Evolutionary conservation across 441 rosid genomes (phyloP).

Genomic region (Gossypium davidsonii): DNA sequence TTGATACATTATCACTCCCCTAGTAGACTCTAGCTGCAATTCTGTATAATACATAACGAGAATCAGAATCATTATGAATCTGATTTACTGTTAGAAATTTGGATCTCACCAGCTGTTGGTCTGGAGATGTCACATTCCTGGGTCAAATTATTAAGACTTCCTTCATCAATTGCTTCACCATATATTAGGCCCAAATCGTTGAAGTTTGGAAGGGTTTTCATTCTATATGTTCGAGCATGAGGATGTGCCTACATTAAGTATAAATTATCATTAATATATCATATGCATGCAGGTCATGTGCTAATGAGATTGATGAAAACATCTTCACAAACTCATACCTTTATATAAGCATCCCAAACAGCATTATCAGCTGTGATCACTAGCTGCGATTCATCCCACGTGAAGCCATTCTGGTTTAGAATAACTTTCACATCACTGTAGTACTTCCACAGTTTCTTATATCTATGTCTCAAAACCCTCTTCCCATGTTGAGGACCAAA

Average conservation of each 20-base stretch:
- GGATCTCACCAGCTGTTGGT: conserved; percentile 31
- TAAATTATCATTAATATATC: conserved; percentile 12
- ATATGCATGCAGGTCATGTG: background rate
- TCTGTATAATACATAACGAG: background rate
- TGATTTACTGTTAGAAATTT: conserved; percentile 5
- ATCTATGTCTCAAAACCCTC: conserved; percentile 71
- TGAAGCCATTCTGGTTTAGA: conserved; percentile 54
- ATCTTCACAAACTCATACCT: conserved; percentile 34
- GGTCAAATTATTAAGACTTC: conserved; percentile 20
- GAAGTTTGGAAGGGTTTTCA: conserved; percentile 65
- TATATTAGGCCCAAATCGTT: conserved; percentile 57
- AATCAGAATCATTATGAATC: background rate
- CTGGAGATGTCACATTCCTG: conserved; percentile 32
- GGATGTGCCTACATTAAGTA: conserved; percentile 49
- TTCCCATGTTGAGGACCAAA: conserved; percentile 65
- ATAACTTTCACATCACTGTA: conserved; percentile 46
- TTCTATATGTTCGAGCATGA: conserved; percentile 54
- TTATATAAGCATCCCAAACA: conserved; percentile 69
- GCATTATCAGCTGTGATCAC: conserved; percentile 52
- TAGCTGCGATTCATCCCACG: conserved; percentile 59
- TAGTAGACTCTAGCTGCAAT: background rate
- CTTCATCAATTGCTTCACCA: conserved; percentile 33
- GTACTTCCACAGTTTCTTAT: conserved; percentile 63
- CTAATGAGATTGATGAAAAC: background rate
- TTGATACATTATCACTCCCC: conserved; percentile 6